Conservation (phyloP, 202 grass and related monocot species). For the Digitaria exilis region DNA sequence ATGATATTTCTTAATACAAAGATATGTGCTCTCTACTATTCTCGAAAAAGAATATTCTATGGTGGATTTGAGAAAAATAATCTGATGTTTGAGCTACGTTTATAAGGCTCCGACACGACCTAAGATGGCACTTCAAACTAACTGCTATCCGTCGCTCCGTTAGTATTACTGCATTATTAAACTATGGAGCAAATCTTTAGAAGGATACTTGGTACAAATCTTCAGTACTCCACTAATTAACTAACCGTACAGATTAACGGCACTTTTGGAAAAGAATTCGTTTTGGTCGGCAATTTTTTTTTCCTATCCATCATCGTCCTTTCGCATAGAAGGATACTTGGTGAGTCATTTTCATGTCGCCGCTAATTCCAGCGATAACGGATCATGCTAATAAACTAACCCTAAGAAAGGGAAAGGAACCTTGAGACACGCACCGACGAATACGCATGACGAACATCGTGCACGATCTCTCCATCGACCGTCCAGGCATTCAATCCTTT, state of each 20-base stretch:
- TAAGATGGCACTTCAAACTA: too few species aligned
- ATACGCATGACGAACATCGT: not conserved
- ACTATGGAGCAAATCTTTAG: not conserved
- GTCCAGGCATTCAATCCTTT: not conserved
- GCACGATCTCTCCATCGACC: not conserved
- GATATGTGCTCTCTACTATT: too few species aligned
- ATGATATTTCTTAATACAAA: too few species aligned
- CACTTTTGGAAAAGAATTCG: not conserved
- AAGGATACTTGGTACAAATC: too few species aligned
- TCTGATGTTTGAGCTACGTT: too few species aligned
- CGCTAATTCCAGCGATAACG: constrained; percentile 21
- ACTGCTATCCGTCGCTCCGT: not conserved
- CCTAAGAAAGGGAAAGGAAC: not conserved
- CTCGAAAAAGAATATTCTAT: too few species aligned
- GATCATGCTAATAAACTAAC: not conserved
- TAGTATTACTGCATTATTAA: not conserved
- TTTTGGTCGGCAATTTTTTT: constrained; percentile 30
- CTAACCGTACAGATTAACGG: not conserved
- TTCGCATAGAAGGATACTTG: not conserved
- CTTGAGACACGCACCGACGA: not conserved
- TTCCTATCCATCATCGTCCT: not conserved
- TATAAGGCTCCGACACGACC: too few species aligned
- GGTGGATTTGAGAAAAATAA: too few species aligned
- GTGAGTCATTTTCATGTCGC: constrained; percentile 37
- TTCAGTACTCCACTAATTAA: not conserved